Conservation (phyloP, 306 rosid species). For the Rubus parviflorus region DNA sequence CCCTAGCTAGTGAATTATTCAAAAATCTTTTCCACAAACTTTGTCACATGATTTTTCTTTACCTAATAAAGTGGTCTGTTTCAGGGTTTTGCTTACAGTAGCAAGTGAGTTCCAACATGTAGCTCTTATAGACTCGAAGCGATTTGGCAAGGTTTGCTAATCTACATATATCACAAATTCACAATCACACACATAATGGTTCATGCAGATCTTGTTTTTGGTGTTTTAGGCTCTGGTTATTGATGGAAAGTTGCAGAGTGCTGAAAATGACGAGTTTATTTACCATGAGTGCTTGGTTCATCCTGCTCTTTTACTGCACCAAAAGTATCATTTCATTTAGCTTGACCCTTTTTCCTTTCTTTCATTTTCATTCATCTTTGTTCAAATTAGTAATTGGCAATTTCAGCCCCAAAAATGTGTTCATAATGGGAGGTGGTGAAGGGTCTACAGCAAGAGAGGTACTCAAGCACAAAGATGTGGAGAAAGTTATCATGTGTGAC, state of each 20-base stretch:
- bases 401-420: slow-evolving; percentile 34
- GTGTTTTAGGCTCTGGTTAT: slow-evolving; percentile 31
- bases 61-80: background rate
- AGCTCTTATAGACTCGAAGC: slow-evolving; percentile 29
- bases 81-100: slow-evolving; percentile 28
- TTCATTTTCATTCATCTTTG: background rate
- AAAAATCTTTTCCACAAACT: background rate
- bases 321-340: slow-evolving; percentile 21
- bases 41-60: background rate
- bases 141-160: slow-evolving; percentile 35
- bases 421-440: slow-evolving; percentile 43
- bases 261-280: slow-evolving; percentile 36
- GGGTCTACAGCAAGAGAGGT: slow-evolving; percentile 36
- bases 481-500: slow-evolving; percentile 41
- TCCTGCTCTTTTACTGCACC: slow-evolving; percentile 34
- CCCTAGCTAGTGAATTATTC: background rate
- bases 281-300: slow-evolving; percentile 44
- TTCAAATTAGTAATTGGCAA: background rate
- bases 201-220: background rate
- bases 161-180: background rate
- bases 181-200: background rate
- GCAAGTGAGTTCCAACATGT: slow-evolving; percentile 31
- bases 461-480: slow-evolving; percentile 26
- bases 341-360: background rate
- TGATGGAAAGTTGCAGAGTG: slow-evolving; percentile 43